Percentiles rank a stretch among this genome's conserved stretches.
Conservation (phyloP, 768 basidiomycete species). For the Lepiota brunneoincarnata region DNA sequence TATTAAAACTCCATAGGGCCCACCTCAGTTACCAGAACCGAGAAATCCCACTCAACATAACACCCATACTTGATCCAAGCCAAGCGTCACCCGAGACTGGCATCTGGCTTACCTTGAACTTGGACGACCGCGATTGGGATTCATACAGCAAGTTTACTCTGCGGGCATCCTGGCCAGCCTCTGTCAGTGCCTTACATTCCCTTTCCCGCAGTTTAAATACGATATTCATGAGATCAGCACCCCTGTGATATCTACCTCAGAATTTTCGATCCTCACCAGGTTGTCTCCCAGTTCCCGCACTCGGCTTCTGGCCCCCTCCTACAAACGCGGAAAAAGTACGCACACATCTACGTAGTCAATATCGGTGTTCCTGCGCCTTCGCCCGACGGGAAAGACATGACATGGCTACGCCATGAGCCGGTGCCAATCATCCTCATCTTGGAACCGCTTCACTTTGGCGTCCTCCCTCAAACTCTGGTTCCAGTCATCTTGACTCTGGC, state of each 20-base stretch:
- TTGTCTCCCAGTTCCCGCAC: conserved; percentile 12
- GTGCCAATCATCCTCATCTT: conserved; percentile 53
- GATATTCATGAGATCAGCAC: conserved; percentile 16
- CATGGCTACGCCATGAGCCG: conserved; percentile 18
- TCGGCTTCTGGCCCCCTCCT: conserved; percentile 2
- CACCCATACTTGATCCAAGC: conserved; percentile 4
- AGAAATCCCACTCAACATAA: conserved; percentile 34
- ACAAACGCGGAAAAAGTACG: conserved; percentile 42
- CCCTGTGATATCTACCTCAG: conserved; percentile 26
- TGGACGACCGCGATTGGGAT: conserved; percentile 38
- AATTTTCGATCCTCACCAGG: conserved; percentile 28
- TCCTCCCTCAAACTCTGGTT: conserved; percentile 54
- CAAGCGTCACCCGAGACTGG: conserved; percentile 35
- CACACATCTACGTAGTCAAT: conserved; percentile 53
- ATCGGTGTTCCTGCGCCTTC: conserved; percentile 49
- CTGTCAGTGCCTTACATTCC: conserved; percentile 32
- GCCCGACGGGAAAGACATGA: conserved; percentile 13
- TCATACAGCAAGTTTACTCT: conserved; percentile 45
- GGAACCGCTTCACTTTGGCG: conserved; percentile 59
- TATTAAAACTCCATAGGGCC: conserved; percentile 30
- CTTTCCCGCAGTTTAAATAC: neutral
- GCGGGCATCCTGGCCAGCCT: conserved; percentile 55
- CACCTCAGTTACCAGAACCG: conserved; percentile 28
- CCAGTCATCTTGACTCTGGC: conserved; percentile 32
- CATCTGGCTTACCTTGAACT: conserved; percentile 46